Percentiles rank a stretch among this genome's conserved stretches.
Evolutionary conservation across 306 rosid genomes (phyloP).

Genomic region (Glycine latifolia): DNA sequence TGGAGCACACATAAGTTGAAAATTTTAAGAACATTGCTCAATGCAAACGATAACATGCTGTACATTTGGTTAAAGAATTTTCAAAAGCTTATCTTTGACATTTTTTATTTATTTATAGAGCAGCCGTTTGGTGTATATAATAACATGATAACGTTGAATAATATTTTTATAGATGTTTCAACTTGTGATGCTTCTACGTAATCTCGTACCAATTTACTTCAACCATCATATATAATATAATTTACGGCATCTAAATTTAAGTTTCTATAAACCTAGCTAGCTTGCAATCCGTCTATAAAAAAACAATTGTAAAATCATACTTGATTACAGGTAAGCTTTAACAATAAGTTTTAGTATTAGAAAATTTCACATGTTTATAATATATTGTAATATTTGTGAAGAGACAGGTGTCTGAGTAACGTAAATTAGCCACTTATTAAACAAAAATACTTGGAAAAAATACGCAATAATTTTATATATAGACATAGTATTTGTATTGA

Average conservation of each 20-base stretch:
- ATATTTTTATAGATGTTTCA: not conserved
- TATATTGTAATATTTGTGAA: too few relatives aligned
- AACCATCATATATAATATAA: not conserved
- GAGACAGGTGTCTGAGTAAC: too few relatives aligned
- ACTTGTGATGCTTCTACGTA: not conserved
- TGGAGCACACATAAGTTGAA: slow-evolving; percentile 47
- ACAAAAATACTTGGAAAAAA: too few relatives aligned
- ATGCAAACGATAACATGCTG: not conserved
- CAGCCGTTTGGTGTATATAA: slow-evolving; percentile 13
- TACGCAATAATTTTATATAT: too few relatives aligned
- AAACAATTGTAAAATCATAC: too few relatives aligned
- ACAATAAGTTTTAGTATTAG: too few relatives aligned
- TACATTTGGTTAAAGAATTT: not conserved
- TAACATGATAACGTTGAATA: not conserved
- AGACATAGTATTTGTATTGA: too few relatives aligned
- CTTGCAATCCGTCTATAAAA: too few relatives aligned
- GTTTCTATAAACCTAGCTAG: too few relatives aligned
- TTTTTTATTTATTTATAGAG: not conserved
- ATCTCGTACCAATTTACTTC: slow-evolving; percentile 9
- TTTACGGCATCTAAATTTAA: not conserved
- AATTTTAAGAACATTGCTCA: not conserved
- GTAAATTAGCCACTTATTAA: too few relatives aligned
- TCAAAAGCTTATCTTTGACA: slow-evolving; percentile 25
- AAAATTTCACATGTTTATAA: too few relatives aligned
- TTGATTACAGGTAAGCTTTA: too few relatives aligned